phyloP scores from a whole-genome alignment of 768 basidiomycete genomes.

The Mycena crocata region DNA sequence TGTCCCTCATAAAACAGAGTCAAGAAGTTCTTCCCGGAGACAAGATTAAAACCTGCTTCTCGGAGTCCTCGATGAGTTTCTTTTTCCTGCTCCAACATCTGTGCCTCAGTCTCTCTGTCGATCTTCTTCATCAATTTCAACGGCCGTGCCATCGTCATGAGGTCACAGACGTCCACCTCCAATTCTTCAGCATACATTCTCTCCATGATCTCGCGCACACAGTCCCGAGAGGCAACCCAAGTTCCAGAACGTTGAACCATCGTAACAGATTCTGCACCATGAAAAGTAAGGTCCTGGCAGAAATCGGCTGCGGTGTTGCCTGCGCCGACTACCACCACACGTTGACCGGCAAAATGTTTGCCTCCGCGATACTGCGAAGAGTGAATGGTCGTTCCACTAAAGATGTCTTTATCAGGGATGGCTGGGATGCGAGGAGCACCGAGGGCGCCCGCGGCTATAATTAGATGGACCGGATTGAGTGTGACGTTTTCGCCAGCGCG shows the following conservation, averaged over 20 bases:
- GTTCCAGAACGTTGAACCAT: slow-evolving; percentile 58
- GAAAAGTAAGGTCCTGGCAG: slow-evolving; percentile 48
- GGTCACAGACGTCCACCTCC: slow-evolving; percentile 39
- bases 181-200: slow-evolving; percentile 33
- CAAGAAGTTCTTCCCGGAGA: not conserved
- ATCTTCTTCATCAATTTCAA: slow-evolving; percentile 10
- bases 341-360: slow-evolving; percentile 44
- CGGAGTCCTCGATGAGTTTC: slow-evolving; percentile 20
- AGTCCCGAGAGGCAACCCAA: slow-evolving; percentile 39
- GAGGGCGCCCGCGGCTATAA: slow-evolving; percentile 51
- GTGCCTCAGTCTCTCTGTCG: slow-evolving; percentile 19
- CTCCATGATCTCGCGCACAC: slow-evolving; percentile 6
- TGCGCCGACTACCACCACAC: slow-evolving; percentile 54
- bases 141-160: slow-evolving; percentile 31
- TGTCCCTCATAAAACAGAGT: slow-evolving; percentile 15
- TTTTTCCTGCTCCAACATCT: slow-evolving; percentile 17
- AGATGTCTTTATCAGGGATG: slow-evolving; percentile 38
- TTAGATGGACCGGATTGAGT: slow-evolving; percentile 52
- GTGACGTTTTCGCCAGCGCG: slow-evolving; percentile 42
- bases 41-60: slow-evolving; percentile 25
- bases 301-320: slow-evolving; percentile 54
- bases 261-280: slow-evolving; percentile 49
- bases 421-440: slow-evolving; percentile 49
- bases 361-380: slow-evolving; percentile 46
- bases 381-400: slow-evolving; percentile 48